Base-by-base conservation (phyloP, 1,284 basidiomycete species). In the Tetrapyrgos nigripes region DNA sequence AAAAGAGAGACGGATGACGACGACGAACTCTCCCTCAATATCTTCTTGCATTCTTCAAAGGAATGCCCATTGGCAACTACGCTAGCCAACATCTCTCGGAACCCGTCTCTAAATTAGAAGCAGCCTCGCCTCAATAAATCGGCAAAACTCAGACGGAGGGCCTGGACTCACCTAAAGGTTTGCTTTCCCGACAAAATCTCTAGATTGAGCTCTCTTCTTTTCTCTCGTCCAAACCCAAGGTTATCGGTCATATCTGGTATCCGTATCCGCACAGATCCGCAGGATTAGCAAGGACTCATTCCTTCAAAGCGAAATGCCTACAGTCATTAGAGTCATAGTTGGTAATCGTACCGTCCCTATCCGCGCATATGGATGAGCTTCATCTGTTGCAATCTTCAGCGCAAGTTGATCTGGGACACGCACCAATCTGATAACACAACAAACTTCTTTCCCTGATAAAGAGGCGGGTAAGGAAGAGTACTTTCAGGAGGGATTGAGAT, bases 301-400 rank as follows among this genome's bases (percentile, higher is more conserved):
- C 26, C 46, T 13, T 45, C 33, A 44, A 49, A 26, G 40, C 24
- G 49, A 54, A 57, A 54, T 43, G 75, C 88, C 64, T 70, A 92
- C 92, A 94, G 70, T 97, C 95, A 75, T 97, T 97, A 21, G 92
- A 94, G 75, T 97, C 94, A 66, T 84, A 85, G 50, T 86, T 93
- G 6, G 94, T 96, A 75, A 96, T 96, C 23, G 93, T 97, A 68
- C 94, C 94, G 77, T 96, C 94, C 94, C 89, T 92, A 71, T 33
- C 35, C n/a, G 24, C 43, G 29, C 9, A 21, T 9, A 37, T 1
- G 28, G 21, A 33, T 14, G 31, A 33, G 9, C 31, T 33, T 33
- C 31, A 33, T 46, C 17, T 23, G 8, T 24, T 17, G 10, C 24
- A 27, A 24, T 13, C 27, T 10, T 27, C 31, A 26, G 14, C 28